Conservation (phyloP, 176 grass and related monocot genomes). For the Carex cristatella region DNA sequence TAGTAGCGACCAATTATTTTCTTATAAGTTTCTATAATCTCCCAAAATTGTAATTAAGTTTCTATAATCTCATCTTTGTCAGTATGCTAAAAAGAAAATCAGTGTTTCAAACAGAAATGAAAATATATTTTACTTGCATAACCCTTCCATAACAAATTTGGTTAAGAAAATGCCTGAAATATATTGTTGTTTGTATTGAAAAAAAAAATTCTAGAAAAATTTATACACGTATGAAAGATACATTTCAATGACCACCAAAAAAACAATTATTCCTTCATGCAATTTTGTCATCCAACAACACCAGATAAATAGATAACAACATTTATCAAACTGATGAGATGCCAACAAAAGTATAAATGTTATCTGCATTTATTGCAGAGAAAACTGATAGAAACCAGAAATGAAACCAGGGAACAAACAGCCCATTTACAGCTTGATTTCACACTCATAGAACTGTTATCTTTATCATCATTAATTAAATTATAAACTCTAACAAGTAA, state of each 20-base stretch:
- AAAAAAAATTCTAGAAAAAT: neutral
- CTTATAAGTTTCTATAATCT: too few relatives aligned
- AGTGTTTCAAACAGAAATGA: too few relatives aligned
- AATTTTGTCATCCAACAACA: neutral
- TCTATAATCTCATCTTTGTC: too few relatives aligned
- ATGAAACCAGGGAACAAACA: neutral
- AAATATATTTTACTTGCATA: too few relatives aligned
- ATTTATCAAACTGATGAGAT: neutral
- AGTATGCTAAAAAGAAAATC: too few relatives aligned
- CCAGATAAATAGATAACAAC: neutral
- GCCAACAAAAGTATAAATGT: too few relatives aligned
- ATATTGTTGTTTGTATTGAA: too few relatives aligned
- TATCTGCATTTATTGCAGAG: neutral
- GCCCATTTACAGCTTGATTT: neutral
- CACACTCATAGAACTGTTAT: neutral
- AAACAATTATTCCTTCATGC: neutral
- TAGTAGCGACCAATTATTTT: too few relatives aligned
- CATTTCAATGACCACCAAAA: neutral
- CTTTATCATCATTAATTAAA: neutral
- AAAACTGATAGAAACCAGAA: neutral
- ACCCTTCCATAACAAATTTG: too few relatives aligned
- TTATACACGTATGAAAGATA: neutral
- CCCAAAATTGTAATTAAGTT: too few relatives aligned
- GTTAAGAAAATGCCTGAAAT: too few relatives aligned
- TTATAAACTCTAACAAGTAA: slow-evolving; percentile 22